These are phyloP conservation scores for Moesziomyces parantarcticus DNA, from an alignment of 1,284 basidiomycete species.

Conservation along the genomic window DNA sequence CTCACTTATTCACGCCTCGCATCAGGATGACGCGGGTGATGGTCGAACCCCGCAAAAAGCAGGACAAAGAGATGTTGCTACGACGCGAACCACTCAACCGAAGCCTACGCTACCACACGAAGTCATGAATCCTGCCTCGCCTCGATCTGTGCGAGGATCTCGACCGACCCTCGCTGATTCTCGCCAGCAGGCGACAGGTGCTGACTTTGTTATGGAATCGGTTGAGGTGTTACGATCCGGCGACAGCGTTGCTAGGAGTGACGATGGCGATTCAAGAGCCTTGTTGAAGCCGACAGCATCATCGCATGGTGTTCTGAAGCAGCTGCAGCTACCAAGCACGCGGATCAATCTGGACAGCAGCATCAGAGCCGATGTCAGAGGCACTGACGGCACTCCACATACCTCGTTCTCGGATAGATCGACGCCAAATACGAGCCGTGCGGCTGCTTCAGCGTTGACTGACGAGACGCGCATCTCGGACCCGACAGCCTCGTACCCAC, in stretches of 20 bases:
- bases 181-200: too few relatives aligned
- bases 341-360: neutral
- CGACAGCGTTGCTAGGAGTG: neutral
- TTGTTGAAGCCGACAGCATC: neutral
- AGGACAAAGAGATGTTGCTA: neutral
- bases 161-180: too few relatives aligned
- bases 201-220: too few relatives aligned
- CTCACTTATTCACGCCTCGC: neutral
- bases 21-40: too few relatives aligned
- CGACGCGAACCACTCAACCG: neutral
- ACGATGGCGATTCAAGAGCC: too few relatives aligned
- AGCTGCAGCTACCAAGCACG: constrained; percentile 8
- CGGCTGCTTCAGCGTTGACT: constrained; percentile 15
- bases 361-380: constrained; percentile 11
- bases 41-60: neutral
- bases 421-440: constrained; percentile 19
- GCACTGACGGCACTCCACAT: constrained; percentile 10
- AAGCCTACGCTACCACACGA: neutral
- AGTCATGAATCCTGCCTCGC: neutral
- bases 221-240: neutral
- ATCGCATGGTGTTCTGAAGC: constrained; percentile 1
- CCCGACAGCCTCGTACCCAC: neutral
- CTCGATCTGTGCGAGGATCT: too few relatives aligned
- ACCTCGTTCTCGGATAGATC: constrained; percentile 15
- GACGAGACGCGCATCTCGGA: constrained; percentile 14